Percentiles rank a stretch among this genome's conserved stretches.
These are phyloP conservation scores for Amylostereum areolatum DNA, from an alignment of 1,284 basidiomycete genomes.

Conservation along the genomic window DNA sequence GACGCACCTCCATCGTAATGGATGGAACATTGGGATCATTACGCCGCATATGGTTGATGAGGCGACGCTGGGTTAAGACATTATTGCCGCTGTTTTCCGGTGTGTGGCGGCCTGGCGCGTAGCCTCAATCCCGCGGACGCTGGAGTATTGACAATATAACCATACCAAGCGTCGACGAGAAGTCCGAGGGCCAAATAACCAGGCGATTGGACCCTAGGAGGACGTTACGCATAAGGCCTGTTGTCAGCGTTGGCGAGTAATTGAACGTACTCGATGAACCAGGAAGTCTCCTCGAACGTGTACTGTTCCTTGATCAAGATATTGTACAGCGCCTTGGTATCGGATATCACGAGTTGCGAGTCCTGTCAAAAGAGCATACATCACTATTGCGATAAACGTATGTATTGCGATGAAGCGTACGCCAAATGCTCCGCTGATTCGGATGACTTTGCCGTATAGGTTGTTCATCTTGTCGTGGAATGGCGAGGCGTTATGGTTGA, in stretches of 20 bases:
- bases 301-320: not conserved
- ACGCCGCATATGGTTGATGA: constrained; percentile 16
- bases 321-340: not conserved
- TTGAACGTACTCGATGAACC: constrained; percentile 3
- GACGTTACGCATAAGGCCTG: too few species aligned
- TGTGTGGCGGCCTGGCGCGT: constrained; percentile 16
- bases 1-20: constrained; percentile 12
- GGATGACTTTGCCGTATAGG: not conserved
- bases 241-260: not conserved
- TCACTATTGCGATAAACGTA: not conserved
- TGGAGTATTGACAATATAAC: not conserved
- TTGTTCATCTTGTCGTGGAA: not conserved
- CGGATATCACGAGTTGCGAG: not conserved
- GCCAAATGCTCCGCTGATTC: not conserved
- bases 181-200: not conserved
- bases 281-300: not conserved
- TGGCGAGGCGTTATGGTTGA: not conserved
- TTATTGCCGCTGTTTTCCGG: constrained; percentile 18
- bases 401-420: not conserved
- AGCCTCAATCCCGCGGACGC: not conserved
- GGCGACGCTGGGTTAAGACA: constrained; percentile 20
- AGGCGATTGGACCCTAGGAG: not conserved
- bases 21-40: constrained; percentile 19
- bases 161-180: not conserved
- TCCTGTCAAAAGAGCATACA: not conserved